Percentiles rank a stretch among this genome's conserved stretches.
Conservation (phyloP, 352 stramenopile genomes). For the Pythium folliculosum region DNA sequence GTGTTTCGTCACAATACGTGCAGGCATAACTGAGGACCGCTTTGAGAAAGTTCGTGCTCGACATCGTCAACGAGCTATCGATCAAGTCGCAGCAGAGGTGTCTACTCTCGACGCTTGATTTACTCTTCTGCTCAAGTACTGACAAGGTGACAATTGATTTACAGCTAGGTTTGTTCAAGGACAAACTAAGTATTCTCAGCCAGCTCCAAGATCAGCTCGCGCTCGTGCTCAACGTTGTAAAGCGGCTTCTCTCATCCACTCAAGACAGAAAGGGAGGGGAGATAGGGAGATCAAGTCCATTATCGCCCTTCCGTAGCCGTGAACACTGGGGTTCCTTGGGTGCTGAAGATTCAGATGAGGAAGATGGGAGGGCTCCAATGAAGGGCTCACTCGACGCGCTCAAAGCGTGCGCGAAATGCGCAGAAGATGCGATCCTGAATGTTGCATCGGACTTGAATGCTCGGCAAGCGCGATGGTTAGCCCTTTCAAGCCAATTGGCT, state of each 20-base stretch:
- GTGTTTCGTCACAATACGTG: background rate
- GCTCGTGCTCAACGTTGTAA: conserved; percentile 38
- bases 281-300: background rate
- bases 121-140: background rate
- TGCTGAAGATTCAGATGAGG: conserved; percentile 21
- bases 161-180: conserved; percentile 48
- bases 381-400: conserved; percentile 20
- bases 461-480: conserved; percentile 67
- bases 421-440: conserved; percentile 26
- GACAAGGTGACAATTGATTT: background rate
- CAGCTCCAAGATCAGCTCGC: conserved; percentile 51
- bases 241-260: conserved; percentile 33
- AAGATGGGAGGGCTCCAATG: conserved; percentile 28
- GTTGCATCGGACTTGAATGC: conserved; percentile 36
- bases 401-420: conserved; percentile 26
- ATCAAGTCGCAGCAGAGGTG: conserved; percentile 56
- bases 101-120: background rate
- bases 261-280: background rate
- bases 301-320: background rate
- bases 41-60: conserved; percentile 57
- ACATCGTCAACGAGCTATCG: conserved; percentile 59
- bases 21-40: conserved; percentile 67
- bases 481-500: conserved; percentile 66
- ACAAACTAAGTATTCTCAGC: conserved; percentile 61
- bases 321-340: background rate